Conservation (phyloP, 768 basidiomycete species). For the Melanogaster broomeanus region DNA sequence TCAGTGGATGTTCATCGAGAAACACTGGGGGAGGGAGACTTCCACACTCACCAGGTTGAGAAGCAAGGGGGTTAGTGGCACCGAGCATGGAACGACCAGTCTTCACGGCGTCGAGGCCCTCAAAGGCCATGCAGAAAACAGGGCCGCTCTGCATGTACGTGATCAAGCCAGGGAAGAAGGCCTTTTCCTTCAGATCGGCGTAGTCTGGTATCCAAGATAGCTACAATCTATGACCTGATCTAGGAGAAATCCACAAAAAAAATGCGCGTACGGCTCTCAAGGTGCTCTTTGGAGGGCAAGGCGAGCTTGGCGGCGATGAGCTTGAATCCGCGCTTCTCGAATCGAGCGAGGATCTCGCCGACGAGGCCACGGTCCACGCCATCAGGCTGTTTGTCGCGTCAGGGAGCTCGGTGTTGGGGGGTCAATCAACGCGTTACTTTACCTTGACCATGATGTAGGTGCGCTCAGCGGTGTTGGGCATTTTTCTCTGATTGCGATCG, state of each 20-base stretch:
- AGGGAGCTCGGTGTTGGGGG: background rate
- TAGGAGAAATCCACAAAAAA: background rate
- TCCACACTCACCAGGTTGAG: constrained; percentile 67
- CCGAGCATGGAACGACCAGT: constrained; percentile 96
- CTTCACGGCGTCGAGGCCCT: constrained; percentile 93
- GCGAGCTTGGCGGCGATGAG: constrained; percentile 93
- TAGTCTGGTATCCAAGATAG: constrained; percentile 66
- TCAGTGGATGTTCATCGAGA: constrained; percentile 4
- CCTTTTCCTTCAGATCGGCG: constrained; percentile 89
- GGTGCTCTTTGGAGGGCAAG: constrained; percentile 76
- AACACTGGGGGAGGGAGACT: background rate
- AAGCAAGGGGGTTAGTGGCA: constrained; percentile 93
- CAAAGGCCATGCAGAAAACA: constrained; percentile 94
- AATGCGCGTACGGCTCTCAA: constrained; percentile 74
- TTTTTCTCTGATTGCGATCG: constrained; percentile 47
- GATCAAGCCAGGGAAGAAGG: constrained; percentile 96
- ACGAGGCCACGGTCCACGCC: constrained; percentile 96
- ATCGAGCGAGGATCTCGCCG: constrained; percentile 93
- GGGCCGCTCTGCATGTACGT: constrained; percentile 96
- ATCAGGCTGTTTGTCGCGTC: constrained; percentile 69
- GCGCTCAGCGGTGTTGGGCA: constrained; percentile 58
- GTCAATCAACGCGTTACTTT: constrained; percentile 1
- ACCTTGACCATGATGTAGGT: constrained; percentile 99
- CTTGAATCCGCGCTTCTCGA: constrained; percentile 99
- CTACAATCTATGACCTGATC: background rate